phyloP scores from a whole-genome alignment of 345 rosid genomes.

The Eucalyptus tenuipes region DNA sequence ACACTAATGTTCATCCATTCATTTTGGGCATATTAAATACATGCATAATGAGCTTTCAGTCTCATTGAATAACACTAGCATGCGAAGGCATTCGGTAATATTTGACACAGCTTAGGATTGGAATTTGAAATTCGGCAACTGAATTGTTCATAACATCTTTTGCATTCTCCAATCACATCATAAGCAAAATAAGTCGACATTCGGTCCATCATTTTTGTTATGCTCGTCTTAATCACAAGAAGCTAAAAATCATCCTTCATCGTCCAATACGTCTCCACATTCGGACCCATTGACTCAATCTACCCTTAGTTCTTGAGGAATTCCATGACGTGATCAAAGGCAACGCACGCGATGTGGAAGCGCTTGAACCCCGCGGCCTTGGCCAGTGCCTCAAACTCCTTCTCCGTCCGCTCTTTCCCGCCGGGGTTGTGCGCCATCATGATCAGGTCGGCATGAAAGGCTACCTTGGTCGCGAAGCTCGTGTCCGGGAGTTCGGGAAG shows the following conservation, averaged over 20 bases:
- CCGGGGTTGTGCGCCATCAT: neutral
- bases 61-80: neutral
- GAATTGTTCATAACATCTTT: neutral
- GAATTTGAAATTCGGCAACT: neutral
- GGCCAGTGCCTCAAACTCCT: conserved; percentile 1
- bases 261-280: neutral
- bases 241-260: neutral
- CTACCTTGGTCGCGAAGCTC: neutral
- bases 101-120: neutral
- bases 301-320: neutral
- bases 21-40: neutral
- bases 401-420: conserved; percentile 1
- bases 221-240: neutral
- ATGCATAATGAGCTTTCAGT: neutral
- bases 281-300: neutral
- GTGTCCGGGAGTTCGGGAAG: neutral
- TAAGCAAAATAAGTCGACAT: neutral
- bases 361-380: conserved; percentile 2
- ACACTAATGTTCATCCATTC: neutral
- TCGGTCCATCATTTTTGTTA: neutral
- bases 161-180: neutral
- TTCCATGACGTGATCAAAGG: conserved; percentile 1
- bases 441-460: neutral
- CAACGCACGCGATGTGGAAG: neutral
- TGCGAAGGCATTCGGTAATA: neutral